Conservation (phyloP, 1,139 yeast species). For the Candida dubliniensis region DNA sequence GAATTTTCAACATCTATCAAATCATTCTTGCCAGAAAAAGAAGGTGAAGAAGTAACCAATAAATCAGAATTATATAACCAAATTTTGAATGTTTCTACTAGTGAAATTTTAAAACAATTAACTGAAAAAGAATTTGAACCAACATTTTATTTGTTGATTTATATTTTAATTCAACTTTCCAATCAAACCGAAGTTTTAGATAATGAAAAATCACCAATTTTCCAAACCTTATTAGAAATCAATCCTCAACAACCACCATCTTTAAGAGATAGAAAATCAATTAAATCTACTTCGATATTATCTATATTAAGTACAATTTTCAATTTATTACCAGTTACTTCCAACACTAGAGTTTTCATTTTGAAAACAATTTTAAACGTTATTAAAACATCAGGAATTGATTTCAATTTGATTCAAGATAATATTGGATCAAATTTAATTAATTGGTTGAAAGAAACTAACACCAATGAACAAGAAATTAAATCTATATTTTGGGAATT, state of each 20-base stretch:
- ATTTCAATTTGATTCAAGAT: conserved; percentile 35
- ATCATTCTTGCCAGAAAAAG: conserved; percentile 23
- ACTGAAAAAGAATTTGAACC: conserved; percentile 49
- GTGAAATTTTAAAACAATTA: conserved; percentile 33
- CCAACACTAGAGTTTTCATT: conserved; percentile 34
- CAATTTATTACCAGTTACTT: conserved; percentile 42
- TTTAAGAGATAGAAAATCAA: conserved; percentile 49
- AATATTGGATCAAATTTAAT: conserved; percentile 40
- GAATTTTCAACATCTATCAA: conserved; percentile 31
- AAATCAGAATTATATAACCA: conserved; percentile 29
- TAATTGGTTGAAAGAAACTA: conserved; percentile 35
- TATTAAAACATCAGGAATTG: conserved; percentile 32
- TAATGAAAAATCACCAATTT: conserved; percentile 27
- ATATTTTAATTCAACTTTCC: conserved; percentile 33
- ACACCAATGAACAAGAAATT: conserved; percentile 30
- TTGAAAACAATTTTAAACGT: conserved; percentile 35
- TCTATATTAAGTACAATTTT: conserved; percentile 45
- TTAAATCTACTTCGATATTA: conserved; percentile 44
- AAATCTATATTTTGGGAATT: conserved; percentile 41
- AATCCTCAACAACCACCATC: conserved; percentile 42
- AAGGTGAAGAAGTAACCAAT: conserved; percentile 28
- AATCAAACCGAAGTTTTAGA: conserved; percentile 29
- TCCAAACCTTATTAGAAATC: conserved; percentile 31
- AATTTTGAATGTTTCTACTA: conserved; percentile 27
- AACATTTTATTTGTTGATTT: conserved; percentile 42